Evolutionary conservation across 129 eudicot species (phyloP), one percentile per base, ranked within the genome.

Genomic region (Artemisia tridentata): DNA sequence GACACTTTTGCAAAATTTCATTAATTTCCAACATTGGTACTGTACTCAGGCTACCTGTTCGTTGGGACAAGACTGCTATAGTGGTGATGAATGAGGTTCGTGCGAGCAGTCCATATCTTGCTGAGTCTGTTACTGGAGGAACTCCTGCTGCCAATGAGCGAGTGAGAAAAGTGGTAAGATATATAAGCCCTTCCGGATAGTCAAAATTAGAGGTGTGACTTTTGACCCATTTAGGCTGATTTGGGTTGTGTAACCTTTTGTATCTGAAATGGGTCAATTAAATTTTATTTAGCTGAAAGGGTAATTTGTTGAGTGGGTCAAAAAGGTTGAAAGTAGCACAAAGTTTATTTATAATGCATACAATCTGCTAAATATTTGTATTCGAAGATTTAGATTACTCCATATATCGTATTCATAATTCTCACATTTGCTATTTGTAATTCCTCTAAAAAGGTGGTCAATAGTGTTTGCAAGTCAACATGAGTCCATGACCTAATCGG

Each of bases 1-100:
- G 27, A 27, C 43, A n/a, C 12, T 12, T 58, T 58, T 52, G 27
- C 49, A 52, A 17, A 18, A 11, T 66, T 62, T 15, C n/a, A 52
- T 29, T 63, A 29, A 58, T 66, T 73, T 43, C 51, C 43, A 27
- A 23, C 7, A 54, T 31, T 46, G 69, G n/a, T 55, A 1, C 17
- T 74, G 46, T 73, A 5, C 69, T 62, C 84, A 92, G 99, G 87
- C 86, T 89, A 64, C 99, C 99, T 0, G 99, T 93, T 75, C 86
- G 96, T 25, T 93, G 99, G 99, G 99, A 93, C 84, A 93, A 87
- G 88, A 85, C 88, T 16, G 91, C 75, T 11, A 87, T 93, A 56
- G 99, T 93, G 55, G 99, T 93, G 77, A 93, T 93, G 99, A 80
- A 87, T 49, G 90, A 93, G 73, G 99, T 93, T 46, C 97, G 96